A percentile compares a stretch with the other conserved stretches of the same genome.
Conservation (phyloP, 495 filamentous ascomycete genomes). For the Penicillium pancosmium region DNA sequence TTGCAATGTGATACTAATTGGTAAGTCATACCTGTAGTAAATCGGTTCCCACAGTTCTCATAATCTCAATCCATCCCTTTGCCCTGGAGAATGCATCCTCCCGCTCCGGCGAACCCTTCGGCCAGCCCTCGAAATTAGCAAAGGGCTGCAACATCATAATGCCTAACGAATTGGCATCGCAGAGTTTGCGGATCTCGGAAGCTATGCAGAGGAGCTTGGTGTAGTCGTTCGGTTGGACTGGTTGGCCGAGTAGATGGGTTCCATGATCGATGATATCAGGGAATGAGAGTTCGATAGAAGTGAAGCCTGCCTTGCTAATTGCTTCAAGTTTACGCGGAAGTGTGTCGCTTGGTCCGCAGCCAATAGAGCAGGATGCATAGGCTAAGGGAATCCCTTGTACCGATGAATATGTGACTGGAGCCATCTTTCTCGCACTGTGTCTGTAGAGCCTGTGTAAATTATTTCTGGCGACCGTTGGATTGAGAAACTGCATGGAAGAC, state of each 20-base stretch:
- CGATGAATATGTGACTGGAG: slow-evolving; percentile 27
- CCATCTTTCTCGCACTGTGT: slow-evolving; percentile 17
- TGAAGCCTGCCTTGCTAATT: slow-evolving; percentile 67
- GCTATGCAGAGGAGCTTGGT: slow-evolving; percentile 54
- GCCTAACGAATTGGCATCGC: slow-evolving; percentile 52
- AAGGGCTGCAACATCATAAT: slow-evolving; percentile 82
- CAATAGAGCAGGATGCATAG: slow-evolving; percentile 69
- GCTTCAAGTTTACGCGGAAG: slow-evolving; percentile 68
- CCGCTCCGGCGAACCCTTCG: slow-evolving; percentile 55
- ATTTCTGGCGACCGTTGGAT: background rate
- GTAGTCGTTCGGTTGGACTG: slow-evolving; percentile 59
- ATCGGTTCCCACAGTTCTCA: slow-evolving; percentile 70
- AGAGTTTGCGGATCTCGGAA: slow-evolving; percentile 53
- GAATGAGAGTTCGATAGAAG: slow-evolving; percentile 73
- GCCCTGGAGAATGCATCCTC: slow-evolving; percentile 68
- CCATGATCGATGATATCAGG: slow-evolving; percentile 73
- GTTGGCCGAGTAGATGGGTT: slow-evolving; percentile 46
- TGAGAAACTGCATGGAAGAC: background rate
- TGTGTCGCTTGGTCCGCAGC: slow-evolving; percentile 51
- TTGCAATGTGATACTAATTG: background rate
- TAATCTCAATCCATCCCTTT: slow-evolving; percentile 70
- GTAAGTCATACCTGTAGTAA: slow-evolving; percentile 64
- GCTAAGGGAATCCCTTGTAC: slow-evolving; percentile 57
- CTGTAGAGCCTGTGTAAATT: background rate
- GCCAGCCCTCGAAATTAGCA: slow-evolving; percentile 80